Base-by-base conservation (phyloP, 345 rosid genomes). In the Triadica sebifera region DNA sequence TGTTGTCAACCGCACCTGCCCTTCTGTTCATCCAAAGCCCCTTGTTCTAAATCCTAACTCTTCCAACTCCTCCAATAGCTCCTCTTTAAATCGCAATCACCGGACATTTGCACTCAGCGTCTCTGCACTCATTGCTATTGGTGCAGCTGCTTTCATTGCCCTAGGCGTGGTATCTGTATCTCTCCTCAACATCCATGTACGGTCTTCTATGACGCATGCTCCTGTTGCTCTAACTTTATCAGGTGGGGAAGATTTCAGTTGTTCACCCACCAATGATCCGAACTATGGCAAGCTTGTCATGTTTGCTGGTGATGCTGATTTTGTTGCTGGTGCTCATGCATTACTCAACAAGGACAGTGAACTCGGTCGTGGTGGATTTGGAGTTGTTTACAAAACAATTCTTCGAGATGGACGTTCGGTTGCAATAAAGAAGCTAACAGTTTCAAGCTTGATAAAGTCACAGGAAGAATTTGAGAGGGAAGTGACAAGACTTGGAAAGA, bases 261-360 rank as follows among this genome's bases (percentile, higher is more conserved):
- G 77, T 45, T 96, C 99, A 53, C 89, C 93, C 13, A 86, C 92
- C 4, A 91, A 94, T 22, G 98, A 93, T 77, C 96, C 96, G 61
- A 91, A 90, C 84, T 96, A 93, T 16, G 98, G 98, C 78, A 96
- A 96, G 86, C 99, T 96, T 51, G 98, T 96, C 70, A 93, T 96
- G 99, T 96, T 96, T 84, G 91, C 98, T 4, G 94, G 98, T 24
- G 99, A 96, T 72, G 96, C 96, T 4, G 99, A 91, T 80, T 93
- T 96, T 79, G 93, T 94, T 81, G 90, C 96, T 0, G 97, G 96
- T 25, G 87, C 97, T 5, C 96, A 91, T 77, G 96, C 98, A 65
- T 81, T 93, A 53, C 96, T 96, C 50, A 96, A 90, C 87, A 96
- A 93, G 85, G 96, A 96, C 69, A 90, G 97, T 73, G 98, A 93